Percentiles rank a stretch among this genome's conserved stretches.
Evolutionary conservation across 2,329 filamentous ascomycete species (phyloP).

Genomic region (Neofusicoccum parvum): DNA sequence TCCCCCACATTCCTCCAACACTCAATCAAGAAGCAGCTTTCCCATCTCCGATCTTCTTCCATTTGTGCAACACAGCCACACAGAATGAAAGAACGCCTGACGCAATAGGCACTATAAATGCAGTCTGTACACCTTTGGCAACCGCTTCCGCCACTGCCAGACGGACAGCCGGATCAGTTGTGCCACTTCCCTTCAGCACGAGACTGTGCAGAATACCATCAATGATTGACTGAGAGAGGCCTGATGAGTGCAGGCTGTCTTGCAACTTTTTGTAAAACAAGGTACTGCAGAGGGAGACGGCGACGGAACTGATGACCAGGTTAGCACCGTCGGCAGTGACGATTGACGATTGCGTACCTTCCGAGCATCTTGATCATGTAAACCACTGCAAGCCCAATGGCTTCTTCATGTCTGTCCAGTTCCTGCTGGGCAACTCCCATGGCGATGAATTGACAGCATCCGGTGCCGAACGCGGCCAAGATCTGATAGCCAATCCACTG

Average conservation of each 20-base stretch:
- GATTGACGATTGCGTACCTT: background rate
- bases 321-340: background rate
- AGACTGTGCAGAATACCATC: background rate
- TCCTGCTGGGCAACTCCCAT: constrained; percentile 6
- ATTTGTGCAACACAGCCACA: background rate
- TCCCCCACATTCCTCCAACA: too few species aligned
- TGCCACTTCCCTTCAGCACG: background rate
- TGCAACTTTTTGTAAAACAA: background rate
- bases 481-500: constrained; percentile 8
- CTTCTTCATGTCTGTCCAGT: background rate
- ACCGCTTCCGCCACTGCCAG: background rate
- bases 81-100: background rate
- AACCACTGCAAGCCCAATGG: background rate
- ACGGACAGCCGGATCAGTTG: background rate
- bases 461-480: background rate
- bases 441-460: constrained; percentile 9
- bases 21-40: background rate
- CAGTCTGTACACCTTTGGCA: background rate
- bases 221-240: background rate
- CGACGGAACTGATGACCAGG: background rate
- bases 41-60: background rate
- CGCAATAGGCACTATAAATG: background rate
- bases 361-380: constrained; percentile 8
- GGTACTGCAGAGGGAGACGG: background rate
- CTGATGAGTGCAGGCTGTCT: background rate